Conservation (phyloP, 2,329 filamentous ascomycete genomes). For the Phoma sp. region DNA sequence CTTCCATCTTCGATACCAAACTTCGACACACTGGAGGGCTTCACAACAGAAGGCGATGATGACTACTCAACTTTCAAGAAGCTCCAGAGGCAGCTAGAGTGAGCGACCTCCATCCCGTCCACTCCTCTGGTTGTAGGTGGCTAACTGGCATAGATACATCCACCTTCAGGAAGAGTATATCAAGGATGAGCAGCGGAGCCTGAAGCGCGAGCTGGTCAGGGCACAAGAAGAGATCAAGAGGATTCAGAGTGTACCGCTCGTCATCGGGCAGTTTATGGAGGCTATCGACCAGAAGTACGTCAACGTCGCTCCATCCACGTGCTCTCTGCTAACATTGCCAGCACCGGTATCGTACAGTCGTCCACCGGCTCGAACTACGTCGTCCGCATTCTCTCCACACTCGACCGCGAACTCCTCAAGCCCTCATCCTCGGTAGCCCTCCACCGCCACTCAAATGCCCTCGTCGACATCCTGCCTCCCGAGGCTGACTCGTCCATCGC, state of each 20-base stretch:
- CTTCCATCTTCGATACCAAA: conserved; percentile 81
- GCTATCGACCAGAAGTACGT: conserved; percentile 97
- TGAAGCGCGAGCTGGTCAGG: conserved; percentile 95
- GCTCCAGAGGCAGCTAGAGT: conserved; percentile 95
- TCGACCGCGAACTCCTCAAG: conserved; percentile 97
- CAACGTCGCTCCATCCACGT: not conserved
- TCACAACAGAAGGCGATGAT: conserved; percentile 80
- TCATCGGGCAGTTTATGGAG: conserved; percentile 99
- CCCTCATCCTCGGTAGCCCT: conserved; percentile 96
- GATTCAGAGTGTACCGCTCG: conserved; percentile 96
- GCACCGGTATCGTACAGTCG: conserved; percentile 97
- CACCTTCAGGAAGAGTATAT: conserved; percentile 99
- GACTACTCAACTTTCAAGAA: conserved; percentile 97
- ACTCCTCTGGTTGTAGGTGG: conserved; percentile 14
- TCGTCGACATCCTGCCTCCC: conserved; percentile 97
- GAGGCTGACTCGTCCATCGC: conserved; percentile 98
- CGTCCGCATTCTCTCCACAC: conserved; percentile 95
- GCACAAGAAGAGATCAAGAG: conserved; percentile 99
- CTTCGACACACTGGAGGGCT: conserved; percentile 87
- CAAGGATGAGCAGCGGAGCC: conserved; percentile 98
- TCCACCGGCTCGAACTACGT: conserved; percentile 99
- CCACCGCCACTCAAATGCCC: conserved; percentile 96
- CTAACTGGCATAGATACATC: conserved; percentile 70
- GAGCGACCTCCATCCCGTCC: conserved; percentile 44
- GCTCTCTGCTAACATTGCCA: conserved; percentile 48